phyloP scores from a whole-genome alignment of 257 asterid genomes.

The Petunia secreta region DNA sequence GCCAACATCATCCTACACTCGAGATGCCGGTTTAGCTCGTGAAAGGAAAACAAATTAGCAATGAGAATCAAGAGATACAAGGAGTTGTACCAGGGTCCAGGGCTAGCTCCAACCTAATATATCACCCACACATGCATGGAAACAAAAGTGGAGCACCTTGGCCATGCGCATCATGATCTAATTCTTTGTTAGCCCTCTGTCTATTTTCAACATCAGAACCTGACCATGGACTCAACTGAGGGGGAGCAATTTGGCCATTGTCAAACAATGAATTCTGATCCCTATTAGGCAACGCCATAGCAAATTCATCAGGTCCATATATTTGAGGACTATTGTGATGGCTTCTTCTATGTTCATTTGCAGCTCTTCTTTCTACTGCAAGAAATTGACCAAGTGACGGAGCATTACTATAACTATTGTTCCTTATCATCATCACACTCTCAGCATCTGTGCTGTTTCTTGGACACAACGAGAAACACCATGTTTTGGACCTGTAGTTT shows the following conservation, averaged over 20 bases:
- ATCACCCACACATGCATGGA: slow-evolving; percentile 50
- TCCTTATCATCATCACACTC: slow-evolving; percentile 28
- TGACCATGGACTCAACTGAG: slow-evolving; percentile 38
- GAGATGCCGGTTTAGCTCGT: background rate
- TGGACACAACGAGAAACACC: slow-evolving; percentile 54
- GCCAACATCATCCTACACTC: background rate
- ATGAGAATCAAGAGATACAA: background rate
- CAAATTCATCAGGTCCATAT: slow-evolving; percentile 42
- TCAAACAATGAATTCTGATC: slow-evolving; percentile 42
- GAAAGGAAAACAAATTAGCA: background rate
- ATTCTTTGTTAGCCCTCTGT: slow-evolving; percentile 16
- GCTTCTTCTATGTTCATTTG: slow-evolving; percentile 41
- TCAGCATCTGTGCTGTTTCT: slow-evolving; percentile 51
- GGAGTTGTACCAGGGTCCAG: background rate
- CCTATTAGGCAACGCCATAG: slow-evolving; percentile 23
- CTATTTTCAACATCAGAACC: slow-evolving; percentile 34
- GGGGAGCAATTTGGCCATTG: slow-evolving; percentile 50
- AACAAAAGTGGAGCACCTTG: slow-evolving; percentile 41
- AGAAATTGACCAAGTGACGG: slow-evolving; percentile 62
- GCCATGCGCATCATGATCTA: slow-evolving; percentile 30
- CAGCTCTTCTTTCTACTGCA: slow-evolving; percentile 54
- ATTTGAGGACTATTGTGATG: slow-evolving; percentile 30
- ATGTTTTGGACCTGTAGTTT: slow-evolving; percentile 36
- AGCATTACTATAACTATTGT: slow-evolving; percentile 21
- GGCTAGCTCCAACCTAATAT: background rate